phyloP scores from a whole-genome alignment of 2,329 filamentous ascomycete genomes.

The Aspergillus sp. region DNA sequence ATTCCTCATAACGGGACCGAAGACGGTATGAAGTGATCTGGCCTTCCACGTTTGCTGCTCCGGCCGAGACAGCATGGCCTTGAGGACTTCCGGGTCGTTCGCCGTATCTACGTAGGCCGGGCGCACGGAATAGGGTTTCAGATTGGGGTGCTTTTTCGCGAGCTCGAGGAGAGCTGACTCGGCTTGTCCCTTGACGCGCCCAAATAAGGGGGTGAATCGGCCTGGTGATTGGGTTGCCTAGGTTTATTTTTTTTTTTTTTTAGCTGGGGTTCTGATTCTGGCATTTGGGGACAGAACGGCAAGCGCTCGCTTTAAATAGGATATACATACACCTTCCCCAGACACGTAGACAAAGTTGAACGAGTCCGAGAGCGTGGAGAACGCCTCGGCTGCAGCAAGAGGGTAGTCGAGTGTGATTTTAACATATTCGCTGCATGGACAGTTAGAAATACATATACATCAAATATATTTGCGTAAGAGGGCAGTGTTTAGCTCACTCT shows the following conservation, averaged over 20 bases:
- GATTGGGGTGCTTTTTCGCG: constrained; percentile 37
- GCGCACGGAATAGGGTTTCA: constrained; percentile 59
- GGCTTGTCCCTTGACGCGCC: constrained; percentile 65
- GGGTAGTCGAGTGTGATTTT: constrained; percentile 68
- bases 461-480: no score
- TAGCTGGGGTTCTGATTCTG: not conserved
- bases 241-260: not conserved
- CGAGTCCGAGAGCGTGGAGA: constrained; percentile 52
- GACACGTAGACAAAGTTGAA: constrained; percentile 74
- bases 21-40: constrained; percentile 22
- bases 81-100: constrained; percentile 42
- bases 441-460: no score
- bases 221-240: constrained; percentile 47
- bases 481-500: constrained; percentile 44
- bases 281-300: no score
- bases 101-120: constrained; percentile 59
- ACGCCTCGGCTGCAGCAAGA: constrained; percentile 62
- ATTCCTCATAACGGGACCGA: not conserved
- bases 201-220: constrained; percentile 58
- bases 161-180: constrained; percentile 61
- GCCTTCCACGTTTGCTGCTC: constrained; percentile 21
- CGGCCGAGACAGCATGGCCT: constrained; percentile 21
- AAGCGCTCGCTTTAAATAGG: no score
- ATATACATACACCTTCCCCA: constrained; percentile 39
- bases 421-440: constrained; percentile 56